Base-by-base conservation (phyloP, 2,329 filamentous ascomycete genomes). In the Aspergillus glaucus region DNA sequence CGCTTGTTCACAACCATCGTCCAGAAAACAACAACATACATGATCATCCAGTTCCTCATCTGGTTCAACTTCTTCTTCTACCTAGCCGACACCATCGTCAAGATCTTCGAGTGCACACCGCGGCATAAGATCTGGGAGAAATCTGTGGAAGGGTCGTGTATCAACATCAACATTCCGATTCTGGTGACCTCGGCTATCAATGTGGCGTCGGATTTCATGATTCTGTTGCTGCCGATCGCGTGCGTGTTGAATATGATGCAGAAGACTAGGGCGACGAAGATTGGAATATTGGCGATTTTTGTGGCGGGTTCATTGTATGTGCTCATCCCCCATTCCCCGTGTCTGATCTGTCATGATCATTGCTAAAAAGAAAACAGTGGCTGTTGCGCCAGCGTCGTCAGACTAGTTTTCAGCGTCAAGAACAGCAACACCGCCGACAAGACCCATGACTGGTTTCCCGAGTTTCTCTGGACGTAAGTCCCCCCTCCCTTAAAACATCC, bases 381-480 rank as follows among this genome's bases (percentile, higher is more conserved):
- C 28, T 59, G 58, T 41, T 49, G 60, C 21, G 50, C 54, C 6
- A 62, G 57, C 30, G 49, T 63, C 21, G 58, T 63, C 54, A 52
- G 58, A 36, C 51, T 63, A 12, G 46, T 46, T 7, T 48, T 56
- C 24, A 58, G 60, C 44, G 46, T 61, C 39, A 39, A 45, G 17
- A 57, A 55, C 45, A 46, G 46, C 10, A 32, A 44, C 39, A 55
- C 46, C 15, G 24, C 44, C 1, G 59, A 60, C 46, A 56, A 54
- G 41, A 61, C 58, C 3, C 52, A 58, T 15, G 56, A 57, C 44
- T 59, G 57, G 53, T 61, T 61, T 36, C 52, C 56, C 9, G 52
- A 56, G 32, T 55, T 59, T 24, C 44, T 63, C 3, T 62, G 60
- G 60, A 60, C 60, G 60, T 61, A 53, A 50, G 56, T 47, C n/a